phyloP scores from a whole-genome alignment of 73 alveolate species.

The Tetrahymena elliotti region DNA sequence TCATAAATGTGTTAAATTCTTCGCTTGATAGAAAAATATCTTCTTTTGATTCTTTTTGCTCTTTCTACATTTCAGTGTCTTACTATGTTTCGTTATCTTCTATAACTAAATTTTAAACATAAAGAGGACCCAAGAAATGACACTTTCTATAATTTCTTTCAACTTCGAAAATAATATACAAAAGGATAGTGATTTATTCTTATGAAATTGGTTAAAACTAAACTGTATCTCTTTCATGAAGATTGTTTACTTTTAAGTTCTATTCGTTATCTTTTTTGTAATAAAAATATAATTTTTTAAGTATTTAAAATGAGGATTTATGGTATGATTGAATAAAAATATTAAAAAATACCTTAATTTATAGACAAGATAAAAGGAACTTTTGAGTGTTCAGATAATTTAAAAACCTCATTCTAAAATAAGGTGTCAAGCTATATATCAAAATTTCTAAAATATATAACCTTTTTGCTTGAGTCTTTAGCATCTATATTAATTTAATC shows the following conservation, averaged over 20 bases:
- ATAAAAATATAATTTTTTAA: too few relatives aligned
- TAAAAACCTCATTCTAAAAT: background rate
- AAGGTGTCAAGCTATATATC: background rate
- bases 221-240: background rate
- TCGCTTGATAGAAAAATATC: background rate
- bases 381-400: background rate
- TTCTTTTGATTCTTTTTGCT: background rate
- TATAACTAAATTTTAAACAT: background rate
- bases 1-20: background rate
- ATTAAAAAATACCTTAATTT: background rate
- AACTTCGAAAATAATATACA: background rate
- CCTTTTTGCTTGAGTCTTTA: background rate
- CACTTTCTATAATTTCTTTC: background rate
- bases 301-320: background rate
- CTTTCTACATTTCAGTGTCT: background rate
- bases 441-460: background rate
- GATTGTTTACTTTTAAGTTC: background rate
- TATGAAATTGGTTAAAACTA: background rate
- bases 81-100: background rate
- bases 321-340: background rate
- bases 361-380: background rate
- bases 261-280: background rate
- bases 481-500: background rate
- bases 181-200: background rate
- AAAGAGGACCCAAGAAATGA: background rate